phyloP scores from a whole-genome alignment of 257 asterid genomes.

The Solanum verrucosum region DNA sequence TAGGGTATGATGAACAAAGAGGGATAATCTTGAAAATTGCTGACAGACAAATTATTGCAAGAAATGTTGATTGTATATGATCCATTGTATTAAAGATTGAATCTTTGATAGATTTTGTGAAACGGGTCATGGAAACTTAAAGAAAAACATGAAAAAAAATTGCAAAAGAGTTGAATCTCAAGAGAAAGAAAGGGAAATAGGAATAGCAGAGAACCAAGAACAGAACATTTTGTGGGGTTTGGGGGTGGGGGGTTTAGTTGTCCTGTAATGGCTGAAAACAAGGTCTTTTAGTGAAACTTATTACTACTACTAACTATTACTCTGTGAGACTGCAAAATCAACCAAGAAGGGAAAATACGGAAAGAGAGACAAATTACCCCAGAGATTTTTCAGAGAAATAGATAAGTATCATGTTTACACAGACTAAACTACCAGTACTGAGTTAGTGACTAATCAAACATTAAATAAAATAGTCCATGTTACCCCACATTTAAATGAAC shows the following conservation, averaged over 20 bases:
- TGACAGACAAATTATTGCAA: constrained; percentile 2
- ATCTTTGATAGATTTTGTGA: constrained; percentile 3
- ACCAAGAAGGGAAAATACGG: neutral
- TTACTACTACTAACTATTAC: constrained; percentile 34
- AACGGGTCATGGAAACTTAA: constrained; percentile 3
- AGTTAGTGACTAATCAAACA: neutral
- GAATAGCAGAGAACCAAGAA: constrained; percentile 5
- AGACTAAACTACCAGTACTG: constrained; percentile 5
- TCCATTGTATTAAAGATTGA: constrained; percentile 31
- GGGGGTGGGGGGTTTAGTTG: constrained; percentile 17
- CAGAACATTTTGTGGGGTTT: constrained; percentile 22
- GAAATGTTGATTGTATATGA: constrained; percentile 11
- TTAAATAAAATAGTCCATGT: neutral
- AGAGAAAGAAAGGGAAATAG: neutral
- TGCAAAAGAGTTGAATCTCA: constrained; percentile 3
- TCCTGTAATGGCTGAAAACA: constrained; percentile 12
- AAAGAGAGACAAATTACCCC: constrained; percentile 10
- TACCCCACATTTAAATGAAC: neutral
- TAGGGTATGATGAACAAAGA: constrained; percentile 23
- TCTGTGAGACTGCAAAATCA: neutral
- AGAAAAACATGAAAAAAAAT: neutral
- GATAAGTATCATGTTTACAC: neutral
- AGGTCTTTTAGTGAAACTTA: neutral
- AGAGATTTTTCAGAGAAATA: constrained; percentile 34
- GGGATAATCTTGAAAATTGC: constrained; percentile 5